Evolutionary conservation across 1,139 yeast genomes (phyloP).

Genomic region (Pneumocystis oryctolagi): DNA sequence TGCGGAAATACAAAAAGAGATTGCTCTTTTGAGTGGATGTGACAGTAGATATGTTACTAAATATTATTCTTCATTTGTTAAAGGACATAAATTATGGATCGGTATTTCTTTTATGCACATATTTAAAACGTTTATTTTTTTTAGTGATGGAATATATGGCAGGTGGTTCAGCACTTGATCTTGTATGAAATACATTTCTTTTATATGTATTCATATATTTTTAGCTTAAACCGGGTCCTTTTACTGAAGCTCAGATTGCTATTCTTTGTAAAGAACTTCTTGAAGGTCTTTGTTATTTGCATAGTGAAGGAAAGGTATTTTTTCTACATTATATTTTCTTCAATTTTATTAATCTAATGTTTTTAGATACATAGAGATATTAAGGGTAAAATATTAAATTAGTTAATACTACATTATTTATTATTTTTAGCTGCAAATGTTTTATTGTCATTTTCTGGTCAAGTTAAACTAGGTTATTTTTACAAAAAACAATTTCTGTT

Average conservation of each 20-base stretch:
- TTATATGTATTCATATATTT: neutral
- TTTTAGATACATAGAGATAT: constrained; percentile 61
- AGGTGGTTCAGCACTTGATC: constrained; percentile 70
- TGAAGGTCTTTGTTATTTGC: constrained; percentile 57
- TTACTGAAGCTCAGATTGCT: constrained; percentile 42
- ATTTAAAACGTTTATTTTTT: neutral
- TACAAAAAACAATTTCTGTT: neutral
- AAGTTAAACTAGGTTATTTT: constrained; percentile 43
- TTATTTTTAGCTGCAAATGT: constrained; percentile 49
- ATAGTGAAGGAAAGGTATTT: constrained; percentile 44
- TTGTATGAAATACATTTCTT: constrained; percentile 18
- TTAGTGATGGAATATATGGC: constrained; percentile 53
- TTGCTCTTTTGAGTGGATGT: constrained; percentile 62
- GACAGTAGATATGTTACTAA: constrained; percentile 52
- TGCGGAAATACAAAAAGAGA: constrained; percentile 67
- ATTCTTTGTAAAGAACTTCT: constrained; percentile 44
- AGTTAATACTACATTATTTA: neutral
- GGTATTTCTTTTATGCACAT: constrained; percentile 25
- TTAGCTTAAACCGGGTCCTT: constrained; percentile 39
- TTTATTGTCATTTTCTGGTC: constrained; percentile 49
- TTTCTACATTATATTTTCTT: neutral
- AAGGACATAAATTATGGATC: constrained; percentile 70
- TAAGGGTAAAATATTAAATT: constrained; percentile 24
- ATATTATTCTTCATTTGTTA: constrained; percentile 64
- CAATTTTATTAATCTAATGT: neutral